Conservation (phyloP, 768 basidiomycete genomes). For the Cystofilobasidium macerans region DNA sequence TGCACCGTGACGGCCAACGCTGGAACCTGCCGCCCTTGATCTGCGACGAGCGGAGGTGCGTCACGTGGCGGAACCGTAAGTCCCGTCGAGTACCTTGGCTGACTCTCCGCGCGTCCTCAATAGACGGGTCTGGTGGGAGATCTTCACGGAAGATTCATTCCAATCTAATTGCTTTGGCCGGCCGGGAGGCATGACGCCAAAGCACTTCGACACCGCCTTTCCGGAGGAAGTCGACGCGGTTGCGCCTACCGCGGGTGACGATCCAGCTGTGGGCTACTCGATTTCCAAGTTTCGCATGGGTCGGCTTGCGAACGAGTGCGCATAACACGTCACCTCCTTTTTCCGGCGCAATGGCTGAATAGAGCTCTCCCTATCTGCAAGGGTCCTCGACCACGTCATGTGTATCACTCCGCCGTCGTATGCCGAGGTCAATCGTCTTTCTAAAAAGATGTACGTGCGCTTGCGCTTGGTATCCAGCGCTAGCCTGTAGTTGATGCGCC, state of each 20-base stretch:
- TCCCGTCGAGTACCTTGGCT: too few relatives aligned
- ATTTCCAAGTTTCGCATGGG: slow-evolving; percentile 7
- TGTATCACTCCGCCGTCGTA: slow-evolving; percentile 18
- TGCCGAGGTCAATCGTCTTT: slow-evolving; percentile 11
- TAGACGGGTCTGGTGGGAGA: slow-evolving; percentile 11
- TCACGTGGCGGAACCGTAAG: not conserved
- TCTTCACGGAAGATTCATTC: not conserved
- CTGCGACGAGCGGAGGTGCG: slow-evolving; percentile 9
- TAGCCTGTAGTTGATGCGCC: too few relatives aligned
- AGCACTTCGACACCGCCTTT: slow-evolving; percentile 19
- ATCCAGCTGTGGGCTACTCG: not conserved
- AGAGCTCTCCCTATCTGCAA: not conserved
- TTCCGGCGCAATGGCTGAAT: not conserved
- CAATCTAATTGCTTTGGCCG: not conserved
- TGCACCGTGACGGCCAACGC: slow-evolving; percentile 12
- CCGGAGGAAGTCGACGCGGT: slow-evolving; percentile 18
- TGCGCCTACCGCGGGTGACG: not conserved
- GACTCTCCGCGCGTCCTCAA: not conserved
- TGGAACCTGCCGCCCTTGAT: slow-evolving; percentile 6
- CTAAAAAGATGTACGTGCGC: slow-evolving; percentile 21
- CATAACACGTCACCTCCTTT: not conserved
- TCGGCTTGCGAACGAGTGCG: slow-evolving; percentile 11
- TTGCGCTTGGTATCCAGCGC: not conserved
- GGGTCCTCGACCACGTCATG: slow-evolving; percentile 20
- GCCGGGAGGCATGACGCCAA: slow-evolving; percentile 16